phyloP scores from a whole-genome alignment of 2,329 filamentous ascomycete species.

The Amauroascus niger region DNA sequence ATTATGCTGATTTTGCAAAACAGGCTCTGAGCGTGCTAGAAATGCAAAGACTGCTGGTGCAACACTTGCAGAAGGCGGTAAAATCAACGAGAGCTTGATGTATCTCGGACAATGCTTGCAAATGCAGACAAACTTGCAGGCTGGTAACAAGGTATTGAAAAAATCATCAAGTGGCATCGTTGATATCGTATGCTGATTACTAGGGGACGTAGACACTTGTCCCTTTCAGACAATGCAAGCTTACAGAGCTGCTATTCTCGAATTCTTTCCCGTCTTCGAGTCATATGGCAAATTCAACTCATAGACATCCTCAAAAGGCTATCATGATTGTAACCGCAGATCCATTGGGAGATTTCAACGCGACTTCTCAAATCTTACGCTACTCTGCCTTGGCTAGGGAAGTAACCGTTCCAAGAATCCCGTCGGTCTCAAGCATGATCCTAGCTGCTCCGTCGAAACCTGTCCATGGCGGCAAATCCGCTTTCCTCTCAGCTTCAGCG shows the following conservation, averaged over 20 bases:
- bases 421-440: slow-evolving; percentile 68
- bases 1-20: slow-evolving; percentile 18
- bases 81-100: slow-evolving; percentile 98
- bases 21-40: slow-evolving; percentile 74
- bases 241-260: slow-evolving; percentile 77
- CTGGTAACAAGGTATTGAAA: slow-evolving; percentile 56
- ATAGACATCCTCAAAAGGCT: slow-evolving; percentile 60
- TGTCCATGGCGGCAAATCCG: slow-evolving; percentile 32
- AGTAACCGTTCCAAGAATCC: slow-evolving; percentile 80
- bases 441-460: slow-evolving; percentile 25
- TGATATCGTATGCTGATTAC: not conserved
- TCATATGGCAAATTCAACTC: slow-evolving; percentile 38
- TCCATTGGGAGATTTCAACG: slow-evolving; percentile 86
- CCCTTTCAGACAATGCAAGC: slow-evolving; percentile 72
- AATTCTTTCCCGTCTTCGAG: slow-evolving; percentile 66
- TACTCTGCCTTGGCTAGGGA: slow-evolving; percentile 90
- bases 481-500: slow-evolving; percentile 31
- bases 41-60: slow-evolving; percentile 90
- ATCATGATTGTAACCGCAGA: slow-evolving; percentile 97
- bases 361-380: slow-evolving; percentile 87
- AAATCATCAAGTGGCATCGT: not conserved
- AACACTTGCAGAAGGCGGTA: slow-evolving; percentile 87
- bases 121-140: slow-evolving; percentile 75
- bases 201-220: slow-evolving; percentile 58
- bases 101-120: slow-evolving; percentile 95